Base-by-base conservation (phyloP, 176 grass and related monocot species). In the Typha latifolia region DNA sequence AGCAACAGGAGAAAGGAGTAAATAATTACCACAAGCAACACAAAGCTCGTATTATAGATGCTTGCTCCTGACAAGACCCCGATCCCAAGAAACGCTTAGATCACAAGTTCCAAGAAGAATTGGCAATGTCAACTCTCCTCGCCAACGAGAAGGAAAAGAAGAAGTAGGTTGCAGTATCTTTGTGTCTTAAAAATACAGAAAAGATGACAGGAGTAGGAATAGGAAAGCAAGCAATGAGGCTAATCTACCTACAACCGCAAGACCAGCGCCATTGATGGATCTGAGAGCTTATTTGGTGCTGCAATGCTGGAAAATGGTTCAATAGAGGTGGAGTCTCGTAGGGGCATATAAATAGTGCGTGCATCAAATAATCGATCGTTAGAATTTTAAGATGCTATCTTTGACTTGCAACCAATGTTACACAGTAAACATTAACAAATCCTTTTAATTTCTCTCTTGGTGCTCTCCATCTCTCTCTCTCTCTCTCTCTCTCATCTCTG, bases 361-460 rank as follows among this genome's bases (percentile, higher is more conserved):
- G 47, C 12, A 43, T 29, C 27, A 2, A 29, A 2, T 2, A 29
- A 29, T 29, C 27, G 27, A 29, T 62, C 23, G 9, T 23, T 14
- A 48, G 32, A 16, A 29, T 29, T 29, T 29, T 29, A 65, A 43
- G 24, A 32, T 15, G 23, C 15, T 13, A 50, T 3, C 71, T n/a
- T 74, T 74, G 71, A 74, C 71, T 51, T 48, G 1, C 53, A 59
- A 59, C n/a, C 20, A 16, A 21, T 59, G 53, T 43, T 43, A 43
- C 27, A 29, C 27, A 29, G 27, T 29, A 29, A 29, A 29, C 27
- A 29, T 29, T 29, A 29, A 29, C 27, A 29, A 29, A 29, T 29
- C 51, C 18, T 7, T 55, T 55, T n/a, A 53, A 53, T 15, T 13
- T 53, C n/a, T 53, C 13, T 15, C n/a, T 53, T 4, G 14, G 51